Evolutionary conservation across 1,284 basidiomycete genomes (phyloP), one percentile per base, ranked within the genome.

Genomic region (Trametes hirsuta): DNA sequence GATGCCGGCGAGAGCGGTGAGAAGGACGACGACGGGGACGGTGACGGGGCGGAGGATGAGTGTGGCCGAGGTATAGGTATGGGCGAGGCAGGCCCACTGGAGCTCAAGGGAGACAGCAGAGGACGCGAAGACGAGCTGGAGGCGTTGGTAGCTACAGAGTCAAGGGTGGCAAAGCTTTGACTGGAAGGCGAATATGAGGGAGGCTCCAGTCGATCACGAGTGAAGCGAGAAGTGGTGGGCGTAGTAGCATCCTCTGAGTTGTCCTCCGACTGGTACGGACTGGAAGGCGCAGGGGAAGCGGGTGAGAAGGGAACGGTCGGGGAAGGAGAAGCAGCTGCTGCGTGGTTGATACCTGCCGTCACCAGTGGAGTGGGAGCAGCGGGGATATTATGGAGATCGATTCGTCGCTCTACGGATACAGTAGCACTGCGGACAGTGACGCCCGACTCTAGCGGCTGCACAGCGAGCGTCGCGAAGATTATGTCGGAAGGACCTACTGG

Each of bases 401-500:
- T 75, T 37, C 76, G 74, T 53, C 78, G 75, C 63, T 79, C 77
- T 62, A 80, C 69, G 45, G 72, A 68, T 35, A 78, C 62, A 40
- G 73, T 71, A 18, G 76, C 72, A 47, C 74, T 72, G 47, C 73
- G 73, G 36, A 79, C 64, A 34, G 67, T 58, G 56, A 76, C 72
- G 41, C 62, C 61, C 9, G 71, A 70, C 57, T 77, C 73, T 62
- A 71, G 59, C 6, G 77, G 74, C 47, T 70, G 73, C 44, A 79
- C 64, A 47, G 69, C 68, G 48, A 80, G 59, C 36, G 74, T 69
- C 53, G 76, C 69, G 58, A 77, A 75, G 59, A 80, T 68, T 47
- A 77, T 68, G 64, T 80, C 78, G 47, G 69, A 70, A 15, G 79
- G 79, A 15, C 77, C 79, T 53, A 79, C 66, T 11, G 77, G 72